These are phyloP conservation scores for Opeltia flavorubescens DNA, from an alignment of 495 filamentous ascomycete species.

Conservation along the genomic window DNA sequence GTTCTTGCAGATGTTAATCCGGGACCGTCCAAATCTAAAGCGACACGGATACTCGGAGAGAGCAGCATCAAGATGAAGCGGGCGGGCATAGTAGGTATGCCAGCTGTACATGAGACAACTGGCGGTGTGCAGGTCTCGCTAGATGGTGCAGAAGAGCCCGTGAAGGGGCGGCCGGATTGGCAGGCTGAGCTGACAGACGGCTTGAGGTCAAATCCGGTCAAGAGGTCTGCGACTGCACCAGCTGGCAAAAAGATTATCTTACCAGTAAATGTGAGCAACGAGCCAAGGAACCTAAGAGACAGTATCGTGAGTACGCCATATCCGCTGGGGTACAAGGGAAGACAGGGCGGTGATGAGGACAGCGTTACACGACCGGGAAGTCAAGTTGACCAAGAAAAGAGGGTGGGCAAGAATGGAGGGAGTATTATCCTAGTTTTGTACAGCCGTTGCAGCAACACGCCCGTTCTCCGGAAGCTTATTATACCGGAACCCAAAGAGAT, in stretches of 20 bases:
- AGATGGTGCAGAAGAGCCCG: not conserved
- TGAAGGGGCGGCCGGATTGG: not conserved
- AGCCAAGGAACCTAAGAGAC: constrained; percentile 6
- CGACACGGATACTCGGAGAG: not conserved
- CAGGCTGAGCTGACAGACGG: not conserved
- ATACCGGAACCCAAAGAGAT: constrained; percentile 5
- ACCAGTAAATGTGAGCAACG: constrained; percentile 3
- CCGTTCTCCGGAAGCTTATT: constrained; percentile 8
- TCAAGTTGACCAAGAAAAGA: not conserved
- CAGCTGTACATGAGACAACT: not conserved
- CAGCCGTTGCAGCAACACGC: constrained; percentile 4
- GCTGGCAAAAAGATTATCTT: not conserved
- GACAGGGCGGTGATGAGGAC: not conserved
- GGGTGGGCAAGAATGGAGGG: not conserved
- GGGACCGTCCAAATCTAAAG: constrained; percentile 3
- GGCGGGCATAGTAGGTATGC: constrained; percentile 2
- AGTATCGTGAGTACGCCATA: constrained; percentile 18
- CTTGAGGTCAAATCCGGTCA: constrained; percentile 1
- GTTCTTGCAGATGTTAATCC: not conserved
- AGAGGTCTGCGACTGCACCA: constrained; percentile 6
- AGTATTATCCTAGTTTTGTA: constrained; percentile 9
- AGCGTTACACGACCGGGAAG: not conserved
- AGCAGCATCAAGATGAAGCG: constrained; percentile 2
- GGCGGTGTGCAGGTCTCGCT: not conserved
- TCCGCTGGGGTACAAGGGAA: constrained; percentile 4